Evolutionary conservation across 148 eudicot genomes (phyloP), one percentile per base, ranked within the genome.

Genomic region (Rhododendron griersonianum): DNA sequence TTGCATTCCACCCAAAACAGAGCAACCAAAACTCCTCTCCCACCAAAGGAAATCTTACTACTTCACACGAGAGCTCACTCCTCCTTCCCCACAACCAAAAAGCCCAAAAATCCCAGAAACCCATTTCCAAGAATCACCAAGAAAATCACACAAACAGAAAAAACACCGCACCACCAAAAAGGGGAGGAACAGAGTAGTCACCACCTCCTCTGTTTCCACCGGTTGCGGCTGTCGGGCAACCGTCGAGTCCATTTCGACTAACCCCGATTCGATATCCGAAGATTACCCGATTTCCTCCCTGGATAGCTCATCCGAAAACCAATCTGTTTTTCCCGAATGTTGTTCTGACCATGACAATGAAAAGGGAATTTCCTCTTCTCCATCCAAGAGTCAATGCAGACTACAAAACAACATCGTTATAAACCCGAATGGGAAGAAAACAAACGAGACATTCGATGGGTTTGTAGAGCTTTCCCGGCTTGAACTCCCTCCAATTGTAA

Each of bases 41-140:
- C 81, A 89, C 13, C 87, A 87, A 7, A 90, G 95, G 83, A 89
- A 90, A 50, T 95, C 98, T n/a, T 94, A 95, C 88, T 90, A 95
- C 80, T 90, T 93, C 82, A 85, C 92, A 7, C 89, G 98, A 90
- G 96, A 94, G 19, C 88, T 89, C 82, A 80, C 85, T 45, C 57
- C 76, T 21, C 81, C 71, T 71, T 30, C 76, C 23, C 80, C 63
- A 8, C 59, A 87, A 55, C 45, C 85, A 10, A 7, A 69, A 9
- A 44, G 0, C 13, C 53, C 55, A 10, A 65, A 82, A 83, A 5
- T n/a, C 25, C 37, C 61, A 8, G 83, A 84, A 18, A 41, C 28
- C 35, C 59, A 57, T 28, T 11, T 53, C 41, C 51, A 82, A n/a
- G 90, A 89, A 45, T 90, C 89, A 0, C 89, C 90, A 37, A 86